Percentiles rank a stretch among this genome's conserved stretches.
phyloP scores from a whole-genome alignment of 2,329 filamentous ascomycete genomes.

The Verticillium longisporum region DNA sequence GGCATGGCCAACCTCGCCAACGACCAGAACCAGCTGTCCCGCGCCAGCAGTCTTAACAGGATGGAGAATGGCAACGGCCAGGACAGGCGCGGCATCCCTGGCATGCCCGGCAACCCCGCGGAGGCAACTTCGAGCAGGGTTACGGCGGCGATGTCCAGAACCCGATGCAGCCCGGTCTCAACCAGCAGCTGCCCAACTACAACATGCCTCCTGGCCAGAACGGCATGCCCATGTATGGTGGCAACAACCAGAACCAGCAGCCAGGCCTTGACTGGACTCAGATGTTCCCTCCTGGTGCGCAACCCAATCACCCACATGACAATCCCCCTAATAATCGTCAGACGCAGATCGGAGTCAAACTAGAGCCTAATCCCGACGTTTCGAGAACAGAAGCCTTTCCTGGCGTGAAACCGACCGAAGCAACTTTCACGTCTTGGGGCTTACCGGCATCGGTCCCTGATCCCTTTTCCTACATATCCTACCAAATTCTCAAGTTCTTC shows the following conservation, averaged over 20 bases:
- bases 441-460: conserved; percentile 38
- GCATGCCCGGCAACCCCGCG: conserved; percentile 38
- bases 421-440: conserved; percentile 45
- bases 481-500: conserved; percentile 50
- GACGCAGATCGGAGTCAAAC: conserved; percentile 64
- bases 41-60: conserved; percentile 53
- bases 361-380: conserved; percentile 52
- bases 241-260: conserved; percentile 54
- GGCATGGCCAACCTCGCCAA: conserved; percentile 53
- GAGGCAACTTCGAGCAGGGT: conserved; percentile 39
- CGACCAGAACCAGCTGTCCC: conserved; percentile 55
- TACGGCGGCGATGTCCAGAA: conserved; percentile 52
- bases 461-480: conserved; percentile 47
- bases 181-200: conserved; percentile 58
- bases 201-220: conserved; percentile 57
- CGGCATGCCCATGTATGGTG: conserved; percentile 57
- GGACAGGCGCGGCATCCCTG: conserved; percentile 51
- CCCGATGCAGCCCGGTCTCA: conserved; percentile 56
- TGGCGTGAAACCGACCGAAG: conserved; percentile 35
- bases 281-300: conserved; percentile 70
- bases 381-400: conserved; percentile 38
- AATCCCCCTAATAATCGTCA: conserved; percentile 56
- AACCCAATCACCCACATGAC: conserved; percentile 57
- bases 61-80: conserved; percentile 48
- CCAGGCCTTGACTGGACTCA: conserved; percentile 67